Evolutionary conservation across 2,329 filamentous ascomycete genomes (phyloP), one percentile per base, ranked within the genome.

Genomic region (Fusarium sp.): DNA sequence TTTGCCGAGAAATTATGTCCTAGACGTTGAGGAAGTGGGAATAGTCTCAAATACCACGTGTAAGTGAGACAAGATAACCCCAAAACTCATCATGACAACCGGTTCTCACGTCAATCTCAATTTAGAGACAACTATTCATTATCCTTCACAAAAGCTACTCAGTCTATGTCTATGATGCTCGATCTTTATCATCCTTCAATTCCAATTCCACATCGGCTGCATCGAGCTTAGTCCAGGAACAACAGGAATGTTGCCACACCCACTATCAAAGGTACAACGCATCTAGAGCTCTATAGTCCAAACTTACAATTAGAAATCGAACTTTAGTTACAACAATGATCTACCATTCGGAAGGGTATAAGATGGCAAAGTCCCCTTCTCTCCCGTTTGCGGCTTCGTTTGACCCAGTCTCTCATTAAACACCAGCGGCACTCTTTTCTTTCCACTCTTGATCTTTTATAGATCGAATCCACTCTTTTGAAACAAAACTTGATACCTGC

Each of bases 181-280:
- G 18, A 6, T 6, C 2, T n/a, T 39, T 5, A n/a, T 6, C 11
- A 1, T 13, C 2, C 12, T 6, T 25, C 6, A 12, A 14, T 42
- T 25, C 1, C 23, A 46, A 50, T 43, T 21, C 28, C 28, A 39
- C 11, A 16, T 25, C 56, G 37, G 56, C 56, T 67, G 64, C 64
- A 57, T 67, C 49, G 9, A 67, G 57, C 30, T 25, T 67, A 67
- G 64, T 49, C 25, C 56, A 67, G 62, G 62, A 62, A 67, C 64
- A 41, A 64, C 63, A 67, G 65, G 63, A 67, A 67, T 67, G 58
- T 63, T 49, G 63, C 58, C 65, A 58, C 63, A n/a, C 5, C 26
- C 28, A 18, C 51, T 26, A 39, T 4, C 31, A 19, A 51, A 62
- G 46, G 39, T 18, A 34, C 42, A 18, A 7, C 4, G 30, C 26